These are phyloP conservation scores for Saccharomycopsis fermentans DNA, from an alignment of 805 yeast genomes.

Conservation along the genomic window DNA sequence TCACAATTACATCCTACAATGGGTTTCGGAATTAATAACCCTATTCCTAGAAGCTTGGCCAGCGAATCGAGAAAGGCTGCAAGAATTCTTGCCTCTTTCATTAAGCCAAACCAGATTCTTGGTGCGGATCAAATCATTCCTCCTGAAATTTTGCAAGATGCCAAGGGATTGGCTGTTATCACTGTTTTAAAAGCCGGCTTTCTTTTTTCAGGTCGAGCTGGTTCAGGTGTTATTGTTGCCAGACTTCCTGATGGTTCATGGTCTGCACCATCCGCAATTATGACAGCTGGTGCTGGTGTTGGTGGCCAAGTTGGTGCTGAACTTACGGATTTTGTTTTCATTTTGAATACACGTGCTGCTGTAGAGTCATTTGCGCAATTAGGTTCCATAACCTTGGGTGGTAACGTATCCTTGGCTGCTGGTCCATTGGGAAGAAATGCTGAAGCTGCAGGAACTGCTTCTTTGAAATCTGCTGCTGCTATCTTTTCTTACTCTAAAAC, in stretches of 20 bases:
- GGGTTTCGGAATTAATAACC: slow-evolving; percentile 72
- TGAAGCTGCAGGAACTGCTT: slow-evolving; percentile 94
- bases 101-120: slow-evolving; percentile 88
- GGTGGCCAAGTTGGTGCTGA: slow-evolving; percentile 98
- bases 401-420: slow-evolving; percentile 90
- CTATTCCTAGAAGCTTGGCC: slow-evolving; percentile 82
- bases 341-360: slow-evolving; percentile 76
- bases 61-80: slow-evolving; percentile 93
- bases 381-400: slow-evolving; percentile 92
- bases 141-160: slow-evolving; percentile 73
- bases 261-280: slow-evolving; percentile 96
- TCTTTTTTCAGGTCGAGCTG: slow-evolving; percentile 92
- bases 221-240: slow-evolving; percentile 92
- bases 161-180: slow-evolving; percentile 84
- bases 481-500: slow-evolving; percentile 91
- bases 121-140: slow-evolving; percentile 89
- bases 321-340: slow-evolving; percentile 90
- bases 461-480: slow-evolving; percentile 78
- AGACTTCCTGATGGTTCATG: slow-evolving; percentile 89
- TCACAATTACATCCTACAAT: slow-evolving; percentile 23
- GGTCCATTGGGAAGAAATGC: slow-evolving; percentile 97
- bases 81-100: slow-evolving; percentile 74
- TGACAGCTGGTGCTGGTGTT: slow-evolving; percentile 96
- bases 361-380: slow-evolving; percentile 89
- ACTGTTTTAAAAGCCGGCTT: slow-evolving; percentile 97